Evolutionary conservation across 2,329 filamentous ascomycete species (phyloP).

Genomic region (Alternaria solani): DNA sequence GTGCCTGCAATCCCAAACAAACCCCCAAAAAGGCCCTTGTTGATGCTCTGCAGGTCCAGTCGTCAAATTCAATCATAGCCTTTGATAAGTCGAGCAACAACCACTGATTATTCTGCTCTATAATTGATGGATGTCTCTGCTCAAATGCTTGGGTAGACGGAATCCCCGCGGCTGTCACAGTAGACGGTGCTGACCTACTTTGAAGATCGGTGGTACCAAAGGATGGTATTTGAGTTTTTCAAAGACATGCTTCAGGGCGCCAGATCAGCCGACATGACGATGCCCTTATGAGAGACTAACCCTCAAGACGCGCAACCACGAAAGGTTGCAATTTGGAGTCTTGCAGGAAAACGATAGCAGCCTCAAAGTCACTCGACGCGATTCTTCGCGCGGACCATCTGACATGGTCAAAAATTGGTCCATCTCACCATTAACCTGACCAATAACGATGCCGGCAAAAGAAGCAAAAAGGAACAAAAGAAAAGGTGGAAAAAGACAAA

Average conservation of each 20-base stretch:
- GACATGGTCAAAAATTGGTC: neutral
- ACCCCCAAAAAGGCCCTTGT: constrained; percentile 17
- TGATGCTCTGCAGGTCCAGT: constrained; percentile 27
- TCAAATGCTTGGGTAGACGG: neutral
- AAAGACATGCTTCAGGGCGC: too few species aligned
- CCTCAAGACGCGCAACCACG: too few species aligned
- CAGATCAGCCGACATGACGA: neutral
- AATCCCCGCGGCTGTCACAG: neutral
- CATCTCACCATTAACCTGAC: neutral
- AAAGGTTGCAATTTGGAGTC: too few species aligned
- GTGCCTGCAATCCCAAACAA: constrained; percentile 5
- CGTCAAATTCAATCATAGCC: constrained; percentile 1
- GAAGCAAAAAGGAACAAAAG: neutral
- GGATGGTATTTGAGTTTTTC: neutral
- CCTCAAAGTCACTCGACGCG: neutral
- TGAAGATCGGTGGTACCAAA: constrained; percentile 17
- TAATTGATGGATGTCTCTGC: neutral
- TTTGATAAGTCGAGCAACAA: constrained; percentile 1
- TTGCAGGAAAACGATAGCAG: too few species aligned
- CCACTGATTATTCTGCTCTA: constrained; percentile 1
- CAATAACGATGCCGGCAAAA: neutral
- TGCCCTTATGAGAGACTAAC: neutral
- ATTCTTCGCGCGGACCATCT: neutral
- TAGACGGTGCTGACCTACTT: neutral
- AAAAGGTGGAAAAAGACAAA: too few species aligned